Evolutionary conservation across 495 filamentous ascomycete species (phyloP), one percentile per base, ranked within the genome.

Genomic region (Penicillium arizonense): DNA sequence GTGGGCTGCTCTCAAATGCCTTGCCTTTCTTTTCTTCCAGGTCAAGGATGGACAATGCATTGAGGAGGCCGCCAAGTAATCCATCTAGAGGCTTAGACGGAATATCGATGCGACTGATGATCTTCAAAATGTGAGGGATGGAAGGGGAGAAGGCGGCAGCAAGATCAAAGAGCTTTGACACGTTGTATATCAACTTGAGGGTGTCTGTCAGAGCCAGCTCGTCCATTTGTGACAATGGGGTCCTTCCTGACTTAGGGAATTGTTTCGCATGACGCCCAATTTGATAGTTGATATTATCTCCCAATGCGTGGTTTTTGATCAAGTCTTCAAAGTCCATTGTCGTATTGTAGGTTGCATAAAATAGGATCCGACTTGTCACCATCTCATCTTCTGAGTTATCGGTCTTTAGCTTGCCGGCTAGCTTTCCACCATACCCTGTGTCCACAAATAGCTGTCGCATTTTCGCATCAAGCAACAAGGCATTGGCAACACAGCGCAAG

Each of bases 301-400:
- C 88, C 4, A 97, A 71, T 5, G 80, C 72, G 63, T 93, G 71
- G 21, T 91, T 63, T 30, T 87, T 80, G 48, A 96, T 81, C 3
- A 96, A 78, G 0, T 75, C 68, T 24, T 80, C 72, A 44, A 94
- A 84, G 56, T 91, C 75, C 44, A 88, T 61, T 4, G 79, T 82
- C 5, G 91, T 91, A 26, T 84, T 80, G 59, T 97, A 97, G 0
- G 94, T 97, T 11, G 86, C 81, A 3, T 97, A 74, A 53, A 97
- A 91, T 8, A 97, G 71, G 18, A 98, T 86, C 30, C 94, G 81
- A 37, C 87, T 87, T 32, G 83, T 73, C 0, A 97, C 74, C 71
- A 98, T 96, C 65, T 98, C 92, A 60, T 98, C 88, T 44, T 97
- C 91, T 13, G 78, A 77, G 58, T 77, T 87, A 64, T 92, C 86